phyloP scores from a whole-genome alignment of 1,139 yeast species.

The Taphrina populina region DNA sequence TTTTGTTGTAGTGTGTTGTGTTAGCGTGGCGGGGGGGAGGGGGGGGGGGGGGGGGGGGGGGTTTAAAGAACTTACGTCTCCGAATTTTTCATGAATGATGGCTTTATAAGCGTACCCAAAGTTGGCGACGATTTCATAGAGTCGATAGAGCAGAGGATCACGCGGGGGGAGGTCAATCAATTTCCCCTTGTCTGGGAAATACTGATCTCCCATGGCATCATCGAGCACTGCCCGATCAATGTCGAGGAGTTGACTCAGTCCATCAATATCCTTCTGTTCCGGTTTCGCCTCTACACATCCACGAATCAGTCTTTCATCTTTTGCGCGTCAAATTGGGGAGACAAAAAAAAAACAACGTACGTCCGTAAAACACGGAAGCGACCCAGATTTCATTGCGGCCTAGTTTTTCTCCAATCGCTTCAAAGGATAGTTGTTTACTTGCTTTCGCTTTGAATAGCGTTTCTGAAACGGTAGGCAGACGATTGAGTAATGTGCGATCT shows the following conservation, averaged over 20 bases:
- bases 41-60: too few relatives aligned
- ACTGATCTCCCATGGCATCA: slow-evolving; percentile 33
- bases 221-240: slow-evolving; percentile 36
- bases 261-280: slow-evolving; percentile 37
- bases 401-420: slow-evolving; percentile 38
- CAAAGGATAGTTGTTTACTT: slow-evolving; percentile 37
- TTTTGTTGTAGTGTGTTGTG: too few relatives aligned
- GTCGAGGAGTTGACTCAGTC: slow-evolving; percentile 35
- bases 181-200: slow-evolving; percentile 26
- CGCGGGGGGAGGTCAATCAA: slow-evolving; percentile 31
- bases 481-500: slow-evolving; percentile 19
- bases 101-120: slow-evolving; percentile 40
- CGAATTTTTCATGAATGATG: slow-evolving; percentile 39
- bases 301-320: not conserved
- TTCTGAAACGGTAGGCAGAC: slow-evolving; percentile 39
- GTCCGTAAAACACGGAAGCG: slow-evolving; percentile 40
- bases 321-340: not conserved
- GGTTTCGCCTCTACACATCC: slow-evolving; percentile 24
- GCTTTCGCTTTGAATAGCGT: slow-evolving; percentile 39
- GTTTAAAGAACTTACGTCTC: slow-evolving; percentile 32
- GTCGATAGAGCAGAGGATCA: slow-evolving; percentile 39
- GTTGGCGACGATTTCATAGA: slow-evolving; percentile 39
- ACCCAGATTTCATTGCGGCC: slow-evolving; percentile 40
- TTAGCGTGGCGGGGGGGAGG: too few relatives aligned
- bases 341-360: too few relatives aligned